Percentiles rank a stretch among this genome's conserved stretches.
These are phyloP conservation scores for Shiraia bambusicola DNA, from an alignment of 2,329 filamentous ascomycete species.

Conservation along the genomic window DNA sequence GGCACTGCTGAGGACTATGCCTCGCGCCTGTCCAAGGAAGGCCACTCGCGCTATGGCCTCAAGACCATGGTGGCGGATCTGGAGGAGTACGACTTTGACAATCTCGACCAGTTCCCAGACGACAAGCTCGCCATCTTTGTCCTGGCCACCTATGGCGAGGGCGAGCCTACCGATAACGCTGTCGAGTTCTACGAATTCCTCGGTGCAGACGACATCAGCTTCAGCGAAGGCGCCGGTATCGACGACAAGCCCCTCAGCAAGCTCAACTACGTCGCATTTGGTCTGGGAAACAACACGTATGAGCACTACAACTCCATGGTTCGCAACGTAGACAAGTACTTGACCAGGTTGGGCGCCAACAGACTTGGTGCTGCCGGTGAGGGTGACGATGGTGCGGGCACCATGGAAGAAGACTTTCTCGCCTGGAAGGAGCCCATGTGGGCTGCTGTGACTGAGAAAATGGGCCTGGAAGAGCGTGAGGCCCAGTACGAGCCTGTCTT, in stretches of 20 bases:
- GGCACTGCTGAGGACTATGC: slow-evolving; percentile 98
- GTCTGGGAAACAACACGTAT: slow-evolving; percentile 98
- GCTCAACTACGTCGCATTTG: slow-evolving; percentile 92
- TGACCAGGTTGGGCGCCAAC: slow-evolving; percentile 79
- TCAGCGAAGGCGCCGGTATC: slow-evolving; percentile 65
- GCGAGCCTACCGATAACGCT: slow-evolving; percentile 97
- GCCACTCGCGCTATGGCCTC: slow-evolving; percentile 90
- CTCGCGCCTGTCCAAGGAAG: slow-evolving; percentile 93
- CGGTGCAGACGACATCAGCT: slow-evolving; percentile 75
- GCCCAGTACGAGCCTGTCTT: slow-evolving; percentile 94
- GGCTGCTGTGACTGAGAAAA: slow-evolving; percentile 76
- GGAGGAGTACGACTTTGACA: slow-evolving; percentile 97
- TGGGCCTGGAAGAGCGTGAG: slow-evolving; percentile 92
- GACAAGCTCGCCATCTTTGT: slow-evolving; percentile 96
- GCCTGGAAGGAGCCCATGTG: slow-evolving; percentile 99
- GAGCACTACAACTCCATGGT: slow-evolving; percentile 99
- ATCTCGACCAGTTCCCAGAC: slow-evolving; percentile 80
- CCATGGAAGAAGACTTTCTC: slow-evolving; percentile 99
- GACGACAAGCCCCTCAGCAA: slow-evolving; percentile 74
- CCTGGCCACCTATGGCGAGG: slow-evolving; percentile 95
- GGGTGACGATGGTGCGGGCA: slow-evolving; percentile 95
- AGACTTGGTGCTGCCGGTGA: slow-evolving; percentile 88
- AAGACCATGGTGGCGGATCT: slow-evolving; percentile 98
- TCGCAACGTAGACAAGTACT: slow-evolving; percentile 78
- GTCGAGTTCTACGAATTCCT: slow-evolving; percentile 99